Conservation (phyloP, 805 yeast genomes). For the Wickerhamomyces chaumierensis region DNA sequence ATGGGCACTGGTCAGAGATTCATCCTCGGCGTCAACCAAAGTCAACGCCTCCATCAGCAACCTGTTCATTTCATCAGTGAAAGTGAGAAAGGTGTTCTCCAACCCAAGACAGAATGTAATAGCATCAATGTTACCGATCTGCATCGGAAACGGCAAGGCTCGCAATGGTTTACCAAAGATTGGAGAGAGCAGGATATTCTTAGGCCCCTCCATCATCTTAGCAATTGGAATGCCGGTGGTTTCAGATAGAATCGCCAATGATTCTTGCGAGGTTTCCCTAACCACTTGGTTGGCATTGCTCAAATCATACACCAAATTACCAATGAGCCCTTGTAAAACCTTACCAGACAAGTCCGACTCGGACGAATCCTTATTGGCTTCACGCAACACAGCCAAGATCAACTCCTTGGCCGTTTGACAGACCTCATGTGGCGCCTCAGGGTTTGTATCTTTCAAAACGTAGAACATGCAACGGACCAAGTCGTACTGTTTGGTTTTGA, state of each 20-base stretch:
- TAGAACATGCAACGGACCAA: constrained; percentile 78
- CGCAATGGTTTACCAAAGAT: constrained; percentile 94
- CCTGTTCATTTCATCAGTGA: constrained; percentile 81
- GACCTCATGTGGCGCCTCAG: constrained; percentile 77
- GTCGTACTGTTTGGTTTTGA: constrained; percentile 71
- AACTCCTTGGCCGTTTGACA: constrained; percentile 60
- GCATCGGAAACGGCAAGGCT: constrained; percentile 97
- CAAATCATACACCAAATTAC: constrained; percentile 86
- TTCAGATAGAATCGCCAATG: constrained; percentile 57
- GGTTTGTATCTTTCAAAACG: constrained; percentile 81
- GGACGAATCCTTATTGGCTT: constrained; percentile 53
- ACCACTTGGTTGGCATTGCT: constrained; percentile 82
- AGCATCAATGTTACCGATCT: constrained; percentile 95
- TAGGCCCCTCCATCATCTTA: constrained; percentile 71
- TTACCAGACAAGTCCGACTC: constrained; percentile 54
- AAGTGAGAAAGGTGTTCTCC: constrained; percentile 71
- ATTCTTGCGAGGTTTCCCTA: constrained; percentile 68
- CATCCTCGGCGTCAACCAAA: constrained; percentile 95
- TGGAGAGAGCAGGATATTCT: constrained; percentile 75
- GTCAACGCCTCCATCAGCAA: constrained; percentile 84
- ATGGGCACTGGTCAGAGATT: constrained; percentile 80
- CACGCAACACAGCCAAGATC: constrained; percentile 48
- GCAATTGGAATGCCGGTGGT: constrained; percentile 61
- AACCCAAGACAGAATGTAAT: constrained; percentile 82
- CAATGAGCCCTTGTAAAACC: constrained; percentile 69